Base-by-base conservation (phyloP, 352 stramenopile species). In the Phytophthora pseudosyringae region DNA sequence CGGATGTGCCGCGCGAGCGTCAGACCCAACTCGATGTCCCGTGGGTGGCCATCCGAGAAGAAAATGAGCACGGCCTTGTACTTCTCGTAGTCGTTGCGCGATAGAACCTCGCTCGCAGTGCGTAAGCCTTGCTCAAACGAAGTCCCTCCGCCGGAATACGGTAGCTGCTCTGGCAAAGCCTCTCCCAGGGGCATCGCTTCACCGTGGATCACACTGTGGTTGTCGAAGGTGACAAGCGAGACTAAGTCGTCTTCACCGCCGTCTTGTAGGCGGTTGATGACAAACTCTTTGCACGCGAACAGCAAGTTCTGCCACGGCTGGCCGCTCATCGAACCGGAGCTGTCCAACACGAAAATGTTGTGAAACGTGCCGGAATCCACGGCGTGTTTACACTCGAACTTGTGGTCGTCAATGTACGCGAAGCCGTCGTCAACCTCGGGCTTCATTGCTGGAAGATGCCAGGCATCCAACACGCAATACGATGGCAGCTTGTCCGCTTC, bases 271-370 rank as follows among this genome's bases (percentile, higher is more conserved):
- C 39, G 39, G 16, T 45, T 45, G 39, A 28, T 12, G 5, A 16
- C 18, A 26, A 13, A 45, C 5, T 45, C 39, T 1, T 45, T 45
- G 4, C 39, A 45, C 39, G 39, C 39, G 1, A 4, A 25, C 39
- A 45, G 15, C n/a, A 45, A 12, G 8, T 28, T 9, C 4, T 11
- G 5, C 39, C 39, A 45, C 0, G 39, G 39, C 26, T 63, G 32
- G 1, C 72, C 75, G 26, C 43, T 41, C 72, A 83, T 79, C 5
- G 72, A 83, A 21, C 72, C 64, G 0, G 75, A 83, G 26, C 39
- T 58, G 36, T 83, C 72, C 6, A 78, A 38, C 3, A 83, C 75
- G n/a, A 81, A 79, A 25, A 83, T 44, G 26, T 64, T 64, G 36
- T 81, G 75, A 28, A 64, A 69, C 10, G 69, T 56, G 3, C 68